A percentile compares a stretch with the other conserved stretches of the same genome.
Conservation (phyloP, 2,329 filamentous ascomycete species). For the Colletotrichum salicis region DNA sequence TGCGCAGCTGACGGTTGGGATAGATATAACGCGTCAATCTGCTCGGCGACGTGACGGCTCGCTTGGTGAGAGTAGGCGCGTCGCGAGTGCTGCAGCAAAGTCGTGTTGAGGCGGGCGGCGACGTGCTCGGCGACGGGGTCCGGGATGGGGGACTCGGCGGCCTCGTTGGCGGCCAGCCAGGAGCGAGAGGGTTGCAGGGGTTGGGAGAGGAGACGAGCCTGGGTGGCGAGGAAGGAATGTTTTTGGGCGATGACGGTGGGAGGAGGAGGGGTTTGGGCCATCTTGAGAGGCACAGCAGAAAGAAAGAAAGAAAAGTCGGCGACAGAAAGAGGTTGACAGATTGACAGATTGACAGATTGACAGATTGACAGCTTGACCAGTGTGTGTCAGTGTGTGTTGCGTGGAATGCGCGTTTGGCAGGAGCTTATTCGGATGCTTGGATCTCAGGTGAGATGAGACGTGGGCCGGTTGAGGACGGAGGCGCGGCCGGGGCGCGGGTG, state of each 20-base stretch:
- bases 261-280: slow-evolving; percentile 43
- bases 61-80: slow-evolving; percentile 75
- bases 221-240: slow-evolving; percentile 69
- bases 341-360: too few relatives aligned
- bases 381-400: neutral
- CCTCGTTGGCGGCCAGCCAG: slow-evolving; percentile 61
- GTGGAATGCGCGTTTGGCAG: neutral
- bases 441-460: neutral
- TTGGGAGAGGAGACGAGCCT: slow-evolving; percentile 72
- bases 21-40: slow-evolving; percentile 75
- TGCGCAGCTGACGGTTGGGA: slow-evolving; percentile 44
- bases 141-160: slow-evolving; percentile 53
- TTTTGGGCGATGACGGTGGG: slow-evolving; percentile 72
- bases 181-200: slow-evolving; percentile 65
- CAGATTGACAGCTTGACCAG: too few relatives aligned
- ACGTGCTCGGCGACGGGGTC: slow-evolving; percentile 66
- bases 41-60: slow-evolving; percentile 77
- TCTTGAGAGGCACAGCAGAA: neutral
- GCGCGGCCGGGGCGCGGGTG: slow-evolving; percentile 5
- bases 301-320: neutral
- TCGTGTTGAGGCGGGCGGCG: slow-evolving; percentile 68
- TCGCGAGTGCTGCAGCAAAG: slow-evolving; percentile 71
- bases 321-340: neutral
- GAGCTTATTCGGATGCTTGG: neutral
- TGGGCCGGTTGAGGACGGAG: neutral